Evolutionary conservation across 371 early-diverging fungal genomes (phyloP).

Genomic region (Apophysomyces variabilis): DNA sequence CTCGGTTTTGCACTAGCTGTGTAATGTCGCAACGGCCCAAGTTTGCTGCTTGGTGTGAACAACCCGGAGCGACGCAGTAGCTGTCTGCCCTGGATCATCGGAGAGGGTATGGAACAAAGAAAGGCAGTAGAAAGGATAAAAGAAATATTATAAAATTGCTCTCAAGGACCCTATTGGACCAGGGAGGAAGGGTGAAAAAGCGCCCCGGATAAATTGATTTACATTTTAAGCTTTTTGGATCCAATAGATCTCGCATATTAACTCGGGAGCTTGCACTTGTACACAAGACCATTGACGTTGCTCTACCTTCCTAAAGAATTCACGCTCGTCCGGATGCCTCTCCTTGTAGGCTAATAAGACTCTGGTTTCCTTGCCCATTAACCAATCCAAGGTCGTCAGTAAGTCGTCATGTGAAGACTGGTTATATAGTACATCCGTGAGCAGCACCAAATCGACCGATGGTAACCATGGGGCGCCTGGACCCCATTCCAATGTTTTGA

Average conservation of each 20-base stretch:
- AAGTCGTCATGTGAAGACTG: conserved; percentile 44
- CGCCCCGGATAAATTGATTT: no score
- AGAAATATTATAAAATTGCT: background rate
- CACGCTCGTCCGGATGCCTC: conserved; percentile 48
- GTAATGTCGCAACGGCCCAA: background rate
- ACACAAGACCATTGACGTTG: conserved; percentile 19
- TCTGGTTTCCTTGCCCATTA: conserved; percentile 24
- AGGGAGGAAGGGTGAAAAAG: no score
- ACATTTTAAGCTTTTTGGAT: conserved; percentile 6
- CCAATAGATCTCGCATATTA: conserved; percentile 40
- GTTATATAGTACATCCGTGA: conserved; percentile 54
- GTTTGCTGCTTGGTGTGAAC: background rate
- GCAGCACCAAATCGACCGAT: conserved; percentile 35
- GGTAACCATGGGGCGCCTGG: conserved; percentile 2
- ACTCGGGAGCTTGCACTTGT: conserved; percentile 13
- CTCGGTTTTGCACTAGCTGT: background rate
- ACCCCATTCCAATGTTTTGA: conserved; percentile 43
- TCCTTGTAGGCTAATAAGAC: conserved; percentile 44
- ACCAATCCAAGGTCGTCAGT: conserved; percentile 39
- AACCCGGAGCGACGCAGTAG: conserved; percentile 4
- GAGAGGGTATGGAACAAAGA: background rate
- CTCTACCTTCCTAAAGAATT: conserved; percentile 42
- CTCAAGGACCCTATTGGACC: no score
- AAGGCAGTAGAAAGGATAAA: background rate
- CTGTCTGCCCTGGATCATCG: conserved; percentile 10